A percentile compares a stretch with the other conserved stretches of the same genome.
Evolutionary conservation across 805 yeast species (phyloP).

Genomic region (Teunomyces pallodes): DNA sequence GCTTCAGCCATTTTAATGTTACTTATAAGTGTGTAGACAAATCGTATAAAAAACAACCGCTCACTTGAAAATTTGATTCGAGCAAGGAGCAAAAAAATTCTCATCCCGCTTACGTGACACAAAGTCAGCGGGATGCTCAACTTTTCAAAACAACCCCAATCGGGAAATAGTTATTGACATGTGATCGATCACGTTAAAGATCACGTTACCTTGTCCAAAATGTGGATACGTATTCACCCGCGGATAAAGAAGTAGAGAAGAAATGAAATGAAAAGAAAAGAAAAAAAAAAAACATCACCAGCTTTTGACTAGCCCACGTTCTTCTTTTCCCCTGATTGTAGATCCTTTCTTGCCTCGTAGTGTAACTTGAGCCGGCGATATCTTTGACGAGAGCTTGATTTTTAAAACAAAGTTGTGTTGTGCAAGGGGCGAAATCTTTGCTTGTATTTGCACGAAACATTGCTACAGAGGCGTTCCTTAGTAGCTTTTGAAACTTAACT

Average conservation of each 20-base stretch:
- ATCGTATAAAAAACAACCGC: conserved; percentile 4
- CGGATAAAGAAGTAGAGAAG: too few species aligned
- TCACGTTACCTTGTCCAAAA: not conserved
- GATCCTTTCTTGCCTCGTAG: too few species aligned
- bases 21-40: conserved; percentile 6
- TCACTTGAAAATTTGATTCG: conserved; percentile 3
- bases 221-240: too few species aligned
- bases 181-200: not conserved
- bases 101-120: conserved; percentile 1
- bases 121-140: not conserved
- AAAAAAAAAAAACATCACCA: not conserved
- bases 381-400: not conserved
- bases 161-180: not conserved
- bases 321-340: not conserved
- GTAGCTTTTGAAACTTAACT: not conserved
- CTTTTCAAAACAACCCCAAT: conserved; percentile 1
- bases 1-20: conserved; percentile 46
- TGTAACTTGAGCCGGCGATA: too few species aligned
- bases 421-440: not conserved
- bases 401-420: not conserved
- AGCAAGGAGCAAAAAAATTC: conserved; percentile 3
- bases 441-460: not conserved
- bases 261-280: not conserved
- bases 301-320: not conserved
- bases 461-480: not conserved